These are phyloP conservation scores for Diutina neorugosa DNA, from an alignment of 1,139 yeast species.

Conservation along the genomic window DNA sequence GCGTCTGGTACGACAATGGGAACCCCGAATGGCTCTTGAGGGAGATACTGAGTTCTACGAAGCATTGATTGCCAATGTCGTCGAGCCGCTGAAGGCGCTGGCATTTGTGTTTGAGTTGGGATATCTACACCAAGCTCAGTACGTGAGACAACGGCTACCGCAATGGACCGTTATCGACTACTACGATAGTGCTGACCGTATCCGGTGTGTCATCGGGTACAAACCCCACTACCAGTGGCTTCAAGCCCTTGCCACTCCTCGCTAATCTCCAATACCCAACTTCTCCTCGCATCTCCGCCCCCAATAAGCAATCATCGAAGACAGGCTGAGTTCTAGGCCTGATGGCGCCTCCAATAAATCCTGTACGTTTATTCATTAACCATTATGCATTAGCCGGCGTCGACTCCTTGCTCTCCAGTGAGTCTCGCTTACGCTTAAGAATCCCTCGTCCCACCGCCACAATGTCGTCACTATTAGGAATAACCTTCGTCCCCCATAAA, in stretches of 20 bases:
- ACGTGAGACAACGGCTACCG: constrained; percentile 7
- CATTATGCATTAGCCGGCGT: background rate
- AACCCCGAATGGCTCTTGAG: constrained; percentile 65
- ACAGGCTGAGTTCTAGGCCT: too few relatives aligned
- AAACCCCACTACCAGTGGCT: constrained; percentile 2
- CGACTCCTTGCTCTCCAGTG: background rate
- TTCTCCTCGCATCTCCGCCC: background rate
- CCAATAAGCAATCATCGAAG: too few relatives aligned
- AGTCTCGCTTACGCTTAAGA: constrained; percentile 12
- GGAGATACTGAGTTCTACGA: constrained; percentile 67
- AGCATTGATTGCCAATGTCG: constrained; percentile 35
- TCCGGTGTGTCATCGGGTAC: constrained; percentile 33
- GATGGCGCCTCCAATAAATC: background rate
- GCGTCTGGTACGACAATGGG: constrained; percentile 54
- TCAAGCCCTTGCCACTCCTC: background rate
- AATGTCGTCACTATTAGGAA: constrained; percentile 48
- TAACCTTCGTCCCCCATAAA: constrained; percentile 67
- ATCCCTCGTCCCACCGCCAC: constrained; percentile 46
- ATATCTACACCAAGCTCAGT: constrained; percentile 21
- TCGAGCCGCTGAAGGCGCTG: constrained; percentile 21
- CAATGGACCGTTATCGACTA: constrained; percentile 18
- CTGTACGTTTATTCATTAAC: background rate
- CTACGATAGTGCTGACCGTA: constrained; percentile 18
- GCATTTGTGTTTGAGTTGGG: constrained; percentile 35
- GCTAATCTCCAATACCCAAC: background rate